Evolutionary conservation across 805 yeast species (phyloP).

Genomic region (Yarrowia sp.): DNA sequence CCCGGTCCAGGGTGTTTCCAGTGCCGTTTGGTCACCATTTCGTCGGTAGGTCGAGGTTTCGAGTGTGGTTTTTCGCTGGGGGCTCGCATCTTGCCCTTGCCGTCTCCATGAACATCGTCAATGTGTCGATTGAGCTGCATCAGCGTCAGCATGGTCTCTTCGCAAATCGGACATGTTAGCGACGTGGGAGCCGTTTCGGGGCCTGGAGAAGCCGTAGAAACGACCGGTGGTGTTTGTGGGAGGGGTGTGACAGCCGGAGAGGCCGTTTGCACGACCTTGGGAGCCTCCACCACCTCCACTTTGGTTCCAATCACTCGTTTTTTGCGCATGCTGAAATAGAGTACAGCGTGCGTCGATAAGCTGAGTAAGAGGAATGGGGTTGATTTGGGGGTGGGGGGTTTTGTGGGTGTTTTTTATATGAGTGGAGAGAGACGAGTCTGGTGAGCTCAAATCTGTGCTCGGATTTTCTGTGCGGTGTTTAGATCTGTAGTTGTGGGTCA

Average conservation of each 20-base stretch:
- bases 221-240: not conserved
- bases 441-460: no score
- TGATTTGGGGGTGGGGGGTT: no score
- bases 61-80: slow-evolving; percentile 41
- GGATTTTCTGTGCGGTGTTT: no score
- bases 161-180: slow-evolving; percentile 66
- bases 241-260: not conserved
- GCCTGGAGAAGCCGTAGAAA: not conserved
- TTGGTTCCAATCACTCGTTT: slow-evolving; percentile 24
- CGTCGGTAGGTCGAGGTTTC: slow-evolving; percentile 34
- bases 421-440: not conserved
- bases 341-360: slow-evolving; percentile 15
- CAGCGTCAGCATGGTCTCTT: slow-evolving; percentile 52
- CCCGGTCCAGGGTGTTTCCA: slow-evolving; percentile 55
- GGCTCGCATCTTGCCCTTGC: slow-evolving; percentile 37
- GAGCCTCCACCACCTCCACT: not conserved
- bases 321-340: slow-evolving; percentile 13
- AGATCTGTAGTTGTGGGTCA: no score
- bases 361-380: not conserved
- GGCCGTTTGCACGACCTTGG: not conserved
- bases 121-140: slow-evolving; percentile 63
- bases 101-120: slow-evolving; percentile 60
- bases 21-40: slow-evolving; percentile 48
- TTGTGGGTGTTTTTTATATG: not conserved
- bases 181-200: not conserved